Evolutionary conservation across 1,139 yeast genomes (phyloP).

Genomic region (Schizosaccharomyces versatilis): DNA sequence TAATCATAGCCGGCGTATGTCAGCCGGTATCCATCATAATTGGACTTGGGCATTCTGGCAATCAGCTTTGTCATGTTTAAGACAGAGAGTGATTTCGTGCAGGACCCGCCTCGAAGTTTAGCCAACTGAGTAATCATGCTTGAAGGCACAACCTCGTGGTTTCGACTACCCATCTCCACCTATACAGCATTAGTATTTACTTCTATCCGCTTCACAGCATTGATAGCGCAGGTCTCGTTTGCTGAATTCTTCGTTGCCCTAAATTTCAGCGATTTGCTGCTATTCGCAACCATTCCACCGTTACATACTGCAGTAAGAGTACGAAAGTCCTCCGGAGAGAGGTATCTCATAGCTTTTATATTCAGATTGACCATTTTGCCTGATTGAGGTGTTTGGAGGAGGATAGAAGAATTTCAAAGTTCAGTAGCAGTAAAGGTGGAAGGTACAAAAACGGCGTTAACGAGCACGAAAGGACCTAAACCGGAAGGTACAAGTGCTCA

Average conservation of each 20-base stretch:
- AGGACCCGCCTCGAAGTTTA: slow-evolving; percentile 52
- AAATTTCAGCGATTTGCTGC: too few species aligned
- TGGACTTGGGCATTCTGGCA: slow-evolving; percentile 43
- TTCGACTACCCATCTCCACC: slow-evolving; percentile 63
- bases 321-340: slow-evolving; percentile 73
- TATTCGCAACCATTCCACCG: too few species aligned
- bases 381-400: background rate
- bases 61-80: slow-evolving; percentile 68
- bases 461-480: too few species aligned
- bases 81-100: slow-evolving; percentile 57
- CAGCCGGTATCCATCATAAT: slow-evolving; percentile 59
- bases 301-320: slow-evolving; percentile 52
- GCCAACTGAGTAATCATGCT: slow-evolving; percentile 59
- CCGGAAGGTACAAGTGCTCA: too few species aligned
- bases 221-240: background rate
- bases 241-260: too few species aligned
- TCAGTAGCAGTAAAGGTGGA: too few species aligned
- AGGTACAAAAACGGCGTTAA: too few species aligned
- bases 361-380: slow-evolving; percentile 36
- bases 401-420: too few species aligned
- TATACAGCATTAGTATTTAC: background rate
- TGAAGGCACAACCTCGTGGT: slow-evolving; percentile 89
- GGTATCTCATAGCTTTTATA: slow-evolving; percentile 77
- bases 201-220: background rate
- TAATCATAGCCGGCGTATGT: slow-evolving; percentile 83